Conservation (phyloP, 352 stramenopile species). For the Phytophthora boehmeriae region DNA sequence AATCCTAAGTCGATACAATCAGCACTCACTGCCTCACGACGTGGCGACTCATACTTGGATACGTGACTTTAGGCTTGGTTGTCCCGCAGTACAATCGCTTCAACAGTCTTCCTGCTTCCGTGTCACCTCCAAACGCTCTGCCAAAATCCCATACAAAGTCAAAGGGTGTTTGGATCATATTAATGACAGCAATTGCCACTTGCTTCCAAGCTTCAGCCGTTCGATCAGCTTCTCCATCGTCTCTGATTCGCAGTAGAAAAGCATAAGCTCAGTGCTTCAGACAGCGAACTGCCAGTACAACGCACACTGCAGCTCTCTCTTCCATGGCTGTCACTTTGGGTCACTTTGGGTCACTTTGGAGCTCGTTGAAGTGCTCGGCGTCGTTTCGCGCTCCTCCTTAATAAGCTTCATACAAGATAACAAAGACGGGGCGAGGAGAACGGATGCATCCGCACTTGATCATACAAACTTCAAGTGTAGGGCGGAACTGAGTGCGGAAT, state of each 20-base stretch:
- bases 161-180: background rate
- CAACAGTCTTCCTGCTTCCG: conserved; percentile 70
- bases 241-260: background rate
- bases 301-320: too few relatives aligned
- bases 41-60: conserved; percentile 52
- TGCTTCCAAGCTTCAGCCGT: conserved; percentile 51
- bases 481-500: background rate
- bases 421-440: conserved; percentile 4
- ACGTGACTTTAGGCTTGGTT: conserved; percentile 69
- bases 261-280: too few relatives aligned
- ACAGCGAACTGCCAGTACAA: too few relatives aligned
- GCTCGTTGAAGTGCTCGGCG: conserved; percentile 9
- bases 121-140: conserved; percentile 78
- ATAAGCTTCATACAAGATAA: background rate
- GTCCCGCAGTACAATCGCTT: conserved; percentile 78
- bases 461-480: conserved; percentile 11
- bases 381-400: conserved; percentile 12
- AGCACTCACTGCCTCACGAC: conserved; percentile 7
- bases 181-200: conserved; percentile 5
- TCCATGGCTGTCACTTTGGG: background rate
- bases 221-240: conserved; percentile 5
- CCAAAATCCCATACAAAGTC: background rate
- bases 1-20: background rate
- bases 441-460: conserved; percentile 10
- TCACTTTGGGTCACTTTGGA: too few relatives aligned